Percentiles rank a stretch among this genome's conserved stretches.
Evolutionary conservation across 306 rosid species (phyloP).

Genomic region (Argentina anserina): DNA sequence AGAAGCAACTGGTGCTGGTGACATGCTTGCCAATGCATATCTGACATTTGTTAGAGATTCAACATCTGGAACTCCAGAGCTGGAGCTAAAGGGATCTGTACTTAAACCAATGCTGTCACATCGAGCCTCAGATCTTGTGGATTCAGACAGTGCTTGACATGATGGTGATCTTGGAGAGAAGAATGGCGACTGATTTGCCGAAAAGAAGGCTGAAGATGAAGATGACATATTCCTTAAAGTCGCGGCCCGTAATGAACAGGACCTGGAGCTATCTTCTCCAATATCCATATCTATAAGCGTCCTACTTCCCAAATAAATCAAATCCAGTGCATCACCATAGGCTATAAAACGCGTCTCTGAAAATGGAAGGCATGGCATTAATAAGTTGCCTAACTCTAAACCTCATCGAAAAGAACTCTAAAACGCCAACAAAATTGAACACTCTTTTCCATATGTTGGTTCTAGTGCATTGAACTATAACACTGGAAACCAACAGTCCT

Average conservation of each 20-base stretch:
- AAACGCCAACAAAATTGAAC: constrained; percentile 14
- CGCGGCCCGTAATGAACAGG: constrained; percentile 45
- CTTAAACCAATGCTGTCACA: constrained; percentile 44
- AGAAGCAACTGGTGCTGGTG: constrained; percentile 39
- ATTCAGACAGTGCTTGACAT: constrained; percentile 39
- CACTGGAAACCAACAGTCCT: neutral
- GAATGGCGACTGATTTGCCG: constrained; percentile 85
- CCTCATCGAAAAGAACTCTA: constrained; percentile 6
- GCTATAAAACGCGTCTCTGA: constrained; percentile 27
- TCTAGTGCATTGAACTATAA: neutral
- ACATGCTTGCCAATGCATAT: constrained; percentile 40
- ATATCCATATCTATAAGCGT: constrained; percentile 47
- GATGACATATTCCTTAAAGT: constrained; percentile 69
- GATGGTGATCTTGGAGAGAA: constrained; percentile 81
- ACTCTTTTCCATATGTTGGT: constrained; percentile 7
- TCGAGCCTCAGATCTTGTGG: constrained; percentile 39
- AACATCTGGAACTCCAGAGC: constrained; percentile 45
- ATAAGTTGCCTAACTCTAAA: constrained; percentile 19
- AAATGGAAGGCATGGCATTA: constrained; percentile 18
- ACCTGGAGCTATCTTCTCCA: constrained; percentile 62
- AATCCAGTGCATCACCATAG: constrained; percentile 30
- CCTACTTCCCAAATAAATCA: constrained; percentile 26
- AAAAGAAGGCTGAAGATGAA: constrained; percentile 71
- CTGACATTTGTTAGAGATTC: constrained; percentile 43
- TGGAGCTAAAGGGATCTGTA: constrained; percentile 46